Conservation (phyloP, 2,329 filamentous ascomycete genomes). For the Alternaria gaisen region DNA sequence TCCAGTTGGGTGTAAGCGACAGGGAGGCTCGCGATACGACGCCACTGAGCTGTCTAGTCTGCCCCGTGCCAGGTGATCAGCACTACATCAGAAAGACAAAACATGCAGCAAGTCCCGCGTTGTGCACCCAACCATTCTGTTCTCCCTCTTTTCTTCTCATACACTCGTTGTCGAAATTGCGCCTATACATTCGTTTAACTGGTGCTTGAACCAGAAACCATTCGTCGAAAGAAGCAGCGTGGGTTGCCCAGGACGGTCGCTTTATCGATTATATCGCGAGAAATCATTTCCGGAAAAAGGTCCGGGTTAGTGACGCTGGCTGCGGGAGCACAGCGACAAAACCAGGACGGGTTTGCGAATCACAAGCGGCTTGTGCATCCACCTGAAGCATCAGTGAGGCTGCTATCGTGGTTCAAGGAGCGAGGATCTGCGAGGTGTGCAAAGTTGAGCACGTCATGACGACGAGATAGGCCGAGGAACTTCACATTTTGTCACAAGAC, state of each 20-base stretch:
- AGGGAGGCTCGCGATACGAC: conserved; percentile 16
- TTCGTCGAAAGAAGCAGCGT: conserved; percentile 2
- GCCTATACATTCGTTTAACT: conserved; percentile 24
- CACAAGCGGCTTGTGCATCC: conserved; percentile 6
- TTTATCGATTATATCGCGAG: conserved; percentile 13
- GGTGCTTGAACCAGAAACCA: conserved; percentile 6
- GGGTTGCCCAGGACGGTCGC: conserved; percentile 11
- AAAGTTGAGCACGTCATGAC: conserved; percentile 12
- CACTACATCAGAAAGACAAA: conserved; percentile 33
- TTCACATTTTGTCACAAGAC: not conserved
- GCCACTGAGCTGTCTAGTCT: conserved; percentile 36
- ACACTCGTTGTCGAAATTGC: conserved; percentile 36
- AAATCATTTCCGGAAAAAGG: conserved; percentile 20
- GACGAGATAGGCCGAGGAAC: conserved; percentile 8
- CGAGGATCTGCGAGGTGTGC: conserved; percentile 3
- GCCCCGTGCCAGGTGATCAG: conserved; percentile 42
- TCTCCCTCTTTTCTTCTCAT: conserved; percentile 23
- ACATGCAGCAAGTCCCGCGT: conserved; percentile 28
- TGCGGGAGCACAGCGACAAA: conserved; percentile 21
- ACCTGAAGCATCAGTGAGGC: not conserved
- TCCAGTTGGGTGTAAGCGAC: conserved; percentile 10
- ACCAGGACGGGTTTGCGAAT: conserved; percentile 18
- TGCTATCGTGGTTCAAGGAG: conserved; percentile 6
- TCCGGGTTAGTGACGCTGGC: conserved; percentile 24
- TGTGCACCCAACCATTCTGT: conserved; percentile 25